A percentile compares a stretch with the other conserved stretches of the same genome.
phyloP scores from a whole-genome alignment of 108 stramenopile genomes.

The Parietichytrium sp. region DNA sequence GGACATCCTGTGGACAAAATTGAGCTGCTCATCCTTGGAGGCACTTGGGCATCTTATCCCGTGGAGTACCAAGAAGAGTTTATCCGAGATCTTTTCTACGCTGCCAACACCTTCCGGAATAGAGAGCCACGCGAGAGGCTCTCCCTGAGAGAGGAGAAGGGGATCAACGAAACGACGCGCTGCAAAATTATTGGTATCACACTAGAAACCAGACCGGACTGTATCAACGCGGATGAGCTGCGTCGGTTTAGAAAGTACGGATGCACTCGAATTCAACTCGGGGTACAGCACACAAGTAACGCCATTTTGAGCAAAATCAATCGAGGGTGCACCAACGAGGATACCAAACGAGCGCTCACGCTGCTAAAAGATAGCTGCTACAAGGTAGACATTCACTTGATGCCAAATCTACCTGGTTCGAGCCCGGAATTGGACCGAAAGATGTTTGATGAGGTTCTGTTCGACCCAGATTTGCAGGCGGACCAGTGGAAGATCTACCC shows the following conservation, averaged over 20 bases:
- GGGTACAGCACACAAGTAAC: constrained; percentile 91
- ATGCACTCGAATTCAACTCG: constrained; percentile 96
- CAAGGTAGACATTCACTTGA: constrained; percentile 96
- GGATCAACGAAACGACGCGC: constrained; percentile 44
- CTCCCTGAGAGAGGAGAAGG: constrained; percentile 46
- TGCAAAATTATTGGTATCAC: constrained; percentile 82
- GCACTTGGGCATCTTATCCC: constrained; percentile 72
- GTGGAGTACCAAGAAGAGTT: constrained; percentile 54
- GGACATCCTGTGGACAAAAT: constrained; percentile 92
- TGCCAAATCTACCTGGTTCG: constrained; percentile 94
- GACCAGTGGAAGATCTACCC: constrained; percentile 95
- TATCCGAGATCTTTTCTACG: constrained; percentile 54
- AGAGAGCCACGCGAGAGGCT: neutral
- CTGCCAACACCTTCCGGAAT: constrained; percentile 51
- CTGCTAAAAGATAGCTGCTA: constrained; percentile 92
- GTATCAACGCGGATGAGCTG: constrained; percentile 85
- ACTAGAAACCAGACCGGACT: constrained; percentile 94
- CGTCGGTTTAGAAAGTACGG: constrained; percentile 73
- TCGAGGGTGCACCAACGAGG: constrained; percentile 87
- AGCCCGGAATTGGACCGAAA: constrained; percentile 82
- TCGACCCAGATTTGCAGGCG: constrained; percentile 84
- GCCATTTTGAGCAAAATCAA: constrained; percentile 86
- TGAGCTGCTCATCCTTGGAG: constrained; percentile 93
- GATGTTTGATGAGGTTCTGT: constrained; percentile 82
- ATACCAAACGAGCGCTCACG: constrained; percentile 84